These are phyloP conservation scores for Lyophyllum semitale DNA, from an alignment of 768 basidiomycete genomes.

Conservation along the genomic window DNA sequence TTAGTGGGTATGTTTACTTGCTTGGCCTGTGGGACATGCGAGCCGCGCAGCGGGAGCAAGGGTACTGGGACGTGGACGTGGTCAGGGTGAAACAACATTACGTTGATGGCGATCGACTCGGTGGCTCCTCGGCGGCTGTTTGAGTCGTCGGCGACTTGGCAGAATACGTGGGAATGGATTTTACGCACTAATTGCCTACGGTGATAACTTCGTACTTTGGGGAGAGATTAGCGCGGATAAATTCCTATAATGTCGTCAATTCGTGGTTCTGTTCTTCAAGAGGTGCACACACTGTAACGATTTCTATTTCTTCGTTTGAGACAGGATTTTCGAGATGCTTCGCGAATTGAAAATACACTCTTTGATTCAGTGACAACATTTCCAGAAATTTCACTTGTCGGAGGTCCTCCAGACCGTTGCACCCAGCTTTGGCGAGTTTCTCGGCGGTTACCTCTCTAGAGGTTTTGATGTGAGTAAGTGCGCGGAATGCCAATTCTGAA, in stretches of 20 bases:
- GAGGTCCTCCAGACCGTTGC: conserved; percentile 43
- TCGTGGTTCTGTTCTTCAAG: background rate
- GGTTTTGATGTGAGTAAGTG: background rate
- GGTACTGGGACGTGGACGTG: conserved; percentile 45
- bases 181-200: conserved; percentile 60
- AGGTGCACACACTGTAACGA: conserved; percentile 40
- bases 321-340: conserved; percentile 37
- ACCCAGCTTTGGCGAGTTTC: conserved; percentile 53
- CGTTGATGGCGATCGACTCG: conserved; percentile 35
- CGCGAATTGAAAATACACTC: conserved; percentile 40
- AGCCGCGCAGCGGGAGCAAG: conserved; percentile 17
- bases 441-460: conserved; percentile 37
- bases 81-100: conserved; percentile 48
- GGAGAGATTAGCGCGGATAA: conserved; percentile 47
- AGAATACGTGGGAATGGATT: background rate
- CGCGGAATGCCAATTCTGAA: background rate
- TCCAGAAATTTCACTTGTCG: conserved; percentile 34
- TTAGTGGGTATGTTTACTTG: background rate
- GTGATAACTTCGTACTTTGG: conserved; percentile 49
- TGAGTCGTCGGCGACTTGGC: background rate
- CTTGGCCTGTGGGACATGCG: background rate
- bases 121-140: conserved; percentile 49
- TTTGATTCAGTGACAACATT: conserved; percentile 40
- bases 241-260: conserved; percentile 38
- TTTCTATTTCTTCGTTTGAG: conserved; percentile 42